Base-by-base conservation (phyloP, 495 filamentous ascomycete species). In the Coniosporium apollinis region DNA sequence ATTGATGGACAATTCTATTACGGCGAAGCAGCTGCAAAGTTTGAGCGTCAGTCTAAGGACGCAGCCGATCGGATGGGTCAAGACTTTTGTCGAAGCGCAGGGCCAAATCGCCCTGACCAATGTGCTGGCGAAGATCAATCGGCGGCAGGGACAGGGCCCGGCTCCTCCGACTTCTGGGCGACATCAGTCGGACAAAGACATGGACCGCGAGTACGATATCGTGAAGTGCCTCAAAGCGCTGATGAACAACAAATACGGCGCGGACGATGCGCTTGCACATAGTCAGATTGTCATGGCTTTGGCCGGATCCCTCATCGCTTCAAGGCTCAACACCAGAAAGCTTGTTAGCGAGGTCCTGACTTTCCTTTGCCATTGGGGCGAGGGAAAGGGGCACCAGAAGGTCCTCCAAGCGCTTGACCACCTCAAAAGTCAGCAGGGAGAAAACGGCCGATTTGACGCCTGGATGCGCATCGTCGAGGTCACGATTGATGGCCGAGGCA, bases 401-500 rank as follows among this genome's bases (percentile, higher is more conserved):
- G 89, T 97, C 16, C 70, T 97, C 38, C 79, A 91, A 58, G 81
- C 85, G 19, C 73, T 96, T 66, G 89, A 97, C 43, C 68, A 82
- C 49, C 76, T 94, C 58, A 96, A 96, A 55, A 72, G 66, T 44
- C 71, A 84, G 45, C 77, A 92, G 48, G 78, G 76, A 28, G 89
- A 97, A 55, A 94, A 89, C 50, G 89, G 89, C 21, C 76, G 91
- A 11, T 97, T 97, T 49, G 89, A 97, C 60, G 76, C 91, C 11
- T 97, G 89, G 89, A 92, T 97, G 82, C 81, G 89, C 19, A 84
- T 93, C 30, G 87, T 96, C 24, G 89, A 97, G 57, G 91, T 97
- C 35, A 94, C 89, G 7, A 75, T 94, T 33, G 89, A 97, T 58
- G 89, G 89, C 19, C 75, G 89, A 39, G 89, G 89, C 26, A 97